Evolutionary conservation across 169 alveolate species (phyloP).

Genomic region (Plasmodium chabaudi): DNA sequence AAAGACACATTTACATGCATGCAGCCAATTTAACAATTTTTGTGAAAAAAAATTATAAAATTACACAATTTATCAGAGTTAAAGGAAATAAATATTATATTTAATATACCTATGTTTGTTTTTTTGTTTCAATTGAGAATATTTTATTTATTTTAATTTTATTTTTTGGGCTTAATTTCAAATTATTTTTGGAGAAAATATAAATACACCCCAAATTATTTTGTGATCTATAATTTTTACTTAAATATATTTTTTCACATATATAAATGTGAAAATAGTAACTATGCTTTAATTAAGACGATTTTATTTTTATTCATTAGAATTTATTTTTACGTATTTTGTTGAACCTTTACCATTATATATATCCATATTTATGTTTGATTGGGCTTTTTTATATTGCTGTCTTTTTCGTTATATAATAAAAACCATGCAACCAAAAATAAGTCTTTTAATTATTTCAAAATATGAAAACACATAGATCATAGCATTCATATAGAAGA

Average conservation of each 20-base stretch:
- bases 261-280: neutral
- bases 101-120: slow-evolving; percentile 2
- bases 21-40: slow-evolving; percentile 17
- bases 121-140: neutral
- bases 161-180: slow-evolving; percentile 1
- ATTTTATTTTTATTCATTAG: neutral
- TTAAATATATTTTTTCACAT: neutral
- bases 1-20: slow-evolving; percentile 34
- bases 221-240: neutral
- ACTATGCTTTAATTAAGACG: neutral
- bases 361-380: neutral
- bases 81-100: neutral
- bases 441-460: neutral
- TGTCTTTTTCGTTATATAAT: neutral
- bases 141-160: neutral
- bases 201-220: neutral
- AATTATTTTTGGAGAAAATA: neutral
- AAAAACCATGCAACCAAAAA: neutral
- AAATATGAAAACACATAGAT: slow-evolving; percentile 15
- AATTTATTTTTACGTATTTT: neutral
- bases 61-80: slow-evolving; percentile 5
- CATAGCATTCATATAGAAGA: slow-evolving; percentile 16
- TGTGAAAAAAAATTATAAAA: slow-evolving; percentile 8
- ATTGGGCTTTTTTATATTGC: neutral
- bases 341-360: neutral